Conservation (phyloP, 257 asterid species). For the Solanum ossicruentum region DNA sequence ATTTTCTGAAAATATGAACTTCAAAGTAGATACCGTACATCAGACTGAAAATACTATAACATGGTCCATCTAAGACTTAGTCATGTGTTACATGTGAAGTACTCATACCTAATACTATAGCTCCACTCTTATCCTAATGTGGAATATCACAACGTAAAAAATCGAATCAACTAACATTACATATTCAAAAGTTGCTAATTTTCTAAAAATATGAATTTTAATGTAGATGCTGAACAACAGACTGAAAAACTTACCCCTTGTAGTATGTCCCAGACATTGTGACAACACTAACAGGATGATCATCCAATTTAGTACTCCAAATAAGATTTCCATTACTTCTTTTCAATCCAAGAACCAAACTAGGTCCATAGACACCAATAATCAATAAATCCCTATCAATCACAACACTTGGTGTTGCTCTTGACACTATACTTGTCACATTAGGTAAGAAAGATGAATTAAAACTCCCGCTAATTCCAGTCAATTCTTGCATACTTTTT, state of each 20-base stretch:
- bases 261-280: slow-evolving; percentile 59
- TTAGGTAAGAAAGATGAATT: neutral
- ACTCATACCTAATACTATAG: too few species aligned
- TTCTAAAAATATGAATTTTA: too few species aligned
- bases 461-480: slow-evolving; percentile 10
- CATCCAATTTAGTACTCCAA: slow-evolving; percentile 37
- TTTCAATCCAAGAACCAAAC: slow-evolving; percentile 26
- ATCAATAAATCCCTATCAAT: slow-evolving; percentile 24
- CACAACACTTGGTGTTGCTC: slow-evolving; percentile 37
- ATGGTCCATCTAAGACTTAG: too few species aligned
- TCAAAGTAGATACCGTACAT: neutral
- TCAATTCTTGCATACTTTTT: slow-evolving; percentile 12
- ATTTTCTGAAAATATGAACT: neutral
- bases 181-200: too few species aligned
- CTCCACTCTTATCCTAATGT: too few species aligned
- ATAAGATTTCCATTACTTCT: slow-evolving; percentile 28
- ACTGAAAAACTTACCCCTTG: slow-evolving; percentile 8
- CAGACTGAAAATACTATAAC: neutral
- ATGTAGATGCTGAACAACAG: neutral
- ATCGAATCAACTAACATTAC: too few species aligned
- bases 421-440: slow-evolving; percentile 8
- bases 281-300: slow-evolving; percentile 25
- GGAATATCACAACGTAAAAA: too few species aligned
- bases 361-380: slow-evolving; percentile 32
- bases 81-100: too few species aligned